A percentile compares a stretch with the other conserved stretches of the same genome.
These are phyloP conservation scores for Pterocarpus macrocarpus DNA, from an alignment of 306 rosid genomes.

Conservation along the genomic window DNA sequence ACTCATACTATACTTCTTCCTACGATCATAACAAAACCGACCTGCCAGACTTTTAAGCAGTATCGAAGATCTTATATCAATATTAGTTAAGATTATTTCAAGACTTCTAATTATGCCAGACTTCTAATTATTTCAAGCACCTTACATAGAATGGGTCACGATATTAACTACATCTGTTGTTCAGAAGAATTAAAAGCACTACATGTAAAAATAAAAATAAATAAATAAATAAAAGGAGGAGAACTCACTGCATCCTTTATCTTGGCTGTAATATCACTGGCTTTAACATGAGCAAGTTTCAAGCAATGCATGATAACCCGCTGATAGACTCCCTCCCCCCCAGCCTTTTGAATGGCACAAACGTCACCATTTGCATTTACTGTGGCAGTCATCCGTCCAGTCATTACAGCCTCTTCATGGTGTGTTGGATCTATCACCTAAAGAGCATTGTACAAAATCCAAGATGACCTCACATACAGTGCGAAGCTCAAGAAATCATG, in stretches of 20 bases:
- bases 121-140: not conserved
- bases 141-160: conserved; percentile 27
- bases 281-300: conserved; percentile 87
- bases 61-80: not conserved
- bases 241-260: conserved; percentile 80
- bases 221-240: not conserved
- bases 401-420: conserved; percentile 89
- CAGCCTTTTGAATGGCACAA: conserved; percentile 95
- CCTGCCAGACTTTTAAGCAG: not conserved
- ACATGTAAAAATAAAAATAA: not conserved
- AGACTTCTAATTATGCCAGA: not conserved
- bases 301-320: conserved; percentile 80
- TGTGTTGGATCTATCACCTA: conserved; percentile 94
- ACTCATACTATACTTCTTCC: conserved; percentile 22
- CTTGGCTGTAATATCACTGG: conserved; percentile 78
- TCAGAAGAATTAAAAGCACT: conserved; percentile 20
- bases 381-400: conserved; percentile 91
- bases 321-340: conserved; percentile 78
- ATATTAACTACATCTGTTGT: conserved; percentile 7
- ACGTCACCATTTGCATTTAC: conserved; percentile 85
- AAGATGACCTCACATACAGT: not conserved
- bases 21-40: conserved; percentile 2
- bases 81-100: not conserved
- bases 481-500: conserved; percentile 20
- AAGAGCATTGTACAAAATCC: conserved; percentile 37